Conservation (phyloP, 495 filamentous ascomycete genomes). For the Lasiosphaeria miniovina region DNA sequence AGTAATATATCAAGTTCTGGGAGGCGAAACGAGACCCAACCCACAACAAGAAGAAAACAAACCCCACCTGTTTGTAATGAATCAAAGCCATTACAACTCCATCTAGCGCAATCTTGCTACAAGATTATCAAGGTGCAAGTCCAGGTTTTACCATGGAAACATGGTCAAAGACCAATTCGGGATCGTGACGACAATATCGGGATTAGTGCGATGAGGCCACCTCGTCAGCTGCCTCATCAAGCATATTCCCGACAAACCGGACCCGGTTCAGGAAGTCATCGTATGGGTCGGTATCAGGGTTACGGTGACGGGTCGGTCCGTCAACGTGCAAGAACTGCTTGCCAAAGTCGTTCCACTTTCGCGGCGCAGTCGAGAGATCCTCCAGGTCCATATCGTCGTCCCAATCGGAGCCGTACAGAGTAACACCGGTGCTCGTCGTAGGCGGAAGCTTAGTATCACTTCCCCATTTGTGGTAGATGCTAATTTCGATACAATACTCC, state of each 20-base stretch:
- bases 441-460: not conserved
- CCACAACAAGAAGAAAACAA: too few relatives aligned
- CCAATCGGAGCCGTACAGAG: constrained; percentile 19
- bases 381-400: constrained; percentile 13
- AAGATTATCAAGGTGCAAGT: too few relatives aligned
- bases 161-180: too few relatives aligned
- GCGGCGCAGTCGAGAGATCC: constrained; percentile 6
- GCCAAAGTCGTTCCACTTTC: constrained; percentile 18
- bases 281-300: constrained; percentile 2
- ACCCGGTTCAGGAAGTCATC: constrained; percentile 18
- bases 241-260: not conserved
- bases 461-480: constrained; percentile 11
- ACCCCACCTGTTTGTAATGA: too few relatives aligned
- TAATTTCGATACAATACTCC: constrained; percentile 20
- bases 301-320: not conserved
- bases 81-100: too few relatives aligned
- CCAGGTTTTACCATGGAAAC: too few relatives aligned
- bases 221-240: not conserved
- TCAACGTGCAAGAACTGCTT: constrained; percentile 11
- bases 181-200: too few relatives aligned
- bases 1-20: too few relatives aligned
- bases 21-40: too few relatives aligned
- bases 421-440: constrained; percentile 3
- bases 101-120: too few relatives aligned
- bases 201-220: not conserved